Conservation (phyloP, 2,329 filamentous ascomycete species). For the Colletotrichum trifolii region DNA sequence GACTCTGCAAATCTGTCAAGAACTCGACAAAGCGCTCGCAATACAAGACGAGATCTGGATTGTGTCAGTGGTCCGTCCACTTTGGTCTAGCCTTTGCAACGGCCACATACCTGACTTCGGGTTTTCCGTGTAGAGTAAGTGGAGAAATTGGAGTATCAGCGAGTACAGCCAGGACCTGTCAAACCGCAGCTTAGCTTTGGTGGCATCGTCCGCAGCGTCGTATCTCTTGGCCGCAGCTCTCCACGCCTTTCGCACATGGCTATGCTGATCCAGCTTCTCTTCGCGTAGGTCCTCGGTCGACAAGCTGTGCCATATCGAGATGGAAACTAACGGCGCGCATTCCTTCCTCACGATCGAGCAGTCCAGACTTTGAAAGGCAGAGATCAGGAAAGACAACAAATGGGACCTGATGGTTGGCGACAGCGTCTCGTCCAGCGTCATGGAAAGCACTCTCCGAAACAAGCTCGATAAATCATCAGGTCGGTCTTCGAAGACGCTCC, state of each 20-base stretch:
- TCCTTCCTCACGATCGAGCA: slow-evolving; percentile 91
- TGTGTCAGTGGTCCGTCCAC: slow-evolving; percentile 41
- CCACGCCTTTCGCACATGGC: slow-evolving; percentile 90
- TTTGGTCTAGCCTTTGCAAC: not conserved
- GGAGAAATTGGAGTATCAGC: slow-evolving; percentile 84
- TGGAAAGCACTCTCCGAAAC: slow-evolving; percentile 89
- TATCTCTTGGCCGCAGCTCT: slow-evolving; percentile 86
- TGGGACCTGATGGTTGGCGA: slow-evolving; percentile 77
- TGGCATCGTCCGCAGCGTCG: slow-evolving; percentile 83
- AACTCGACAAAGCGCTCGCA: slow-evolving; percentile 96
- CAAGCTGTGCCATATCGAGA: slow-evolving; percentile 95
- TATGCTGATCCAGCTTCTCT: slow-evolving; percentile 74
- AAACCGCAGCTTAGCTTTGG: slow-evolving; percentile 84
- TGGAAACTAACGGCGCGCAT: slow-evolving; percentile 93
- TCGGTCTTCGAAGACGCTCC: slow-evolving; percentile 85
- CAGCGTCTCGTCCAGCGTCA: slow-evolving; percentile 80
- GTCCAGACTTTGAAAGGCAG: slow-evolving; percentile 94
- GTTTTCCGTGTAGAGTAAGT: slow-evolving; percentile 72
- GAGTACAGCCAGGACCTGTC: slow-evolving; percentile 95
- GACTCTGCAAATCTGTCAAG: slow-evolving; percentile 88
- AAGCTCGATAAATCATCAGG: slow-evolving; percentile 87
- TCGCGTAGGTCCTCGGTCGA: slow-evolving; percentile 82
- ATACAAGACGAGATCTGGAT: slow-evolving; percentile 76
- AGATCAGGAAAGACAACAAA: slow-evolving; percentile 89
- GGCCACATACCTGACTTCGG: slow-evolving; percentile 56